A percentile compares a stretch with the other conserved stretches of the same genome.
These are phyloP conservation scores for Andrographis paniculata DNA, from an alignment of 305 asterid genomes.

Conservation along the genomic window DNA sequence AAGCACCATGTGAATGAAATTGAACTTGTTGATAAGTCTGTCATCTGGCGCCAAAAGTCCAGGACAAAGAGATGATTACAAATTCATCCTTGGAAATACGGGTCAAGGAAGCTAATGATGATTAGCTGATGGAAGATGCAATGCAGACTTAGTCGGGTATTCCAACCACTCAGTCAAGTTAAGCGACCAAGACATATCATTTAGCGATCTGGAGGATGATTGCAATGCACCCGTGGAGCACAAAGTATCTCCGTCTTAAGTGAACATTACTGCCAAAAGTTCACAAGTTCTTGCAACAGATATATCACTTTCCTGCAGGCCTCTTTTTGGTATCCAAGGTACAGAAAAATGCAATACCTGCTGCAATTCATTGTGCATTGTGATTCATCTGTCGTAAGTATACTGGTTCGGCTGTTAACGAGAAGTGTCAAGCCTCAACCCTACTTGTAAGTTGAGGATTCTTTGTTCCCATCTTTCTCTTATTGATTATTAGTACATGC, in stretches of 20 bases:
- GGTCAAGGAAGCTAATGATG: conserved; percentile 33
- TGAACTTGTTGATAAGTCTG: conserved; percentile 48
- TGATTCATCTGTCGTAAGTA: too few relatives aligned
- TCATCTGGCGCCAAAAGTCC: conserved; percentile 26
- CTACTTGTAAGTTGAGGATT: too few relatives aligned
- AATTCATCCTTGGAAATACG: conserved; percentile 33
- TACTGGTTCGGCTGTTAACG: too few relatives aligned
- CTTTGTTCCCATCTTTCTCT: too few relatives aligned
- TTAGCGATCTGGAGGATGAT: conserved; percentile 97
- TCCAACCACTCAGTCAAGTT: conserved; percentile 26
- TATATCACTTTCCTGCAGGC: too few relatives aligned
- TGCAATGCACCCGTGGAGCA: conserved; percentile 42
- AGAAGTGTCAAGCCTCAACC: too few relatives aligned
- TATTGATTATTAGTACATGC: too few relatives aligned
- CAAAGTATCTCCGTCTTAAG: conserved; percentile 20
- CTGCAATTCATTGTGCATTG: too few relatives aligned
- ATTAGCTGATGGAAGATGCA: conserved; percentile 76
- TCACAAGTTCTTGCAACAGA: background rate
- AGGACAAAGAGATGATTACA: conserved; percentile 37
- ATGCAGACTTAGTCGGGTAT: conserved; percentile 66
- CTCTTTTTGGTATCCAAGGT: too few relatives aligned
- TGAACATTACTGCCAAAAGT: conserved; percentile 21
- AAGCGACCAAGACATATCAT: conserved; percentile 86
- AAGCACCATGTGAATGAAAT: conserved; percentile 37
- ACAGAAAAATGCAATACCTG: too few relatives aligned